A percentile compares a stretch with the other conserved stretches of the same genome.
These are phyloP conservation scores for Backusella liffmaniae DNA, from an alignment of 192 early-diverging fungal species.

Conservation along the genomic window DNA sequence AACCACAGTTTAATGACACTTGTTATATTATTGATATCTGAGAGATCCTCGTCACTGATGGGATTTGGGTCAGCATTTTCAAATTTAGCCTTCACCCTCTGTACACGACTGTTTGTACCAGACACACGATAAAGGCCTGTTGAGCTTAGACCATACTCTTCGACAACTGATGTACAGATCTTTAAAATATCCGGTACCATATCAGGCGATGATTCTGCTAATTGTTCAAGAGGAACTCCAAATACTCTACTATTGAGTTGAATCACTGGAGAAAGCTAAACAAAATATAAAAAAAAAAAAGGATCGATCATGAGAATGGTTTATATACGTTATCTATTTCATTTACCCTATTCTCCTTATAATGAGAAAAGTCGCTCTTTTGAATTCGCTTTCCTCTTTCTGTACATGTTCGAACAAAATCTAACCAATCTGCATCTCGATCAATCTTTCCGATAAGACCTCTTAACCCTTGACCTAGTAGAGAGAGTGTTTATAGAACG, in stretches of 20 bases:
- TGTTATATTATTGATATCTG: slow-evolving; percentile 83
- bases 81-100: slow-evolving; percentile 68
- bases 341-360: slow-evolving; percentile 40
- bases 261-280: not conserved
- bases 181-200: slow-evolving; percentile 76
- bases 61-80: slow-evolving; percentile 67
- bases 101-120: slow-evolving; percentile 72
- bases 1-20: slow-evolving; percentile 92
- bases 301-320: not conserved
- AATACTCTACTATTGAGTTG: slow-evolving; percentile 13
- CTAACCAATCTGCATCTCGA: slow-evolving; percentile 57
- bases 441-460: slow-evolving; percentile 58
- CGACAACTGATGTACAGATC: slow-evolving; percentile 81
- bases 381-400: slow-evolving; percentile 30
- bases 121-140: slow-evolving; percentile 90
- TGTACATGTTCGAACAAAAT: slow-evolving; percentile 44
- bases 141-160: slow-evolving; percentile 65
- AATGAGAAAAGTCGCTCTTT: slow-evolving; percentile 39
- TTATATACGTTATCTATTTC: no score
- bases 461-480: slow-evolving; percentile 36
- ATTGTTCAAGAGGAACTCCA: slow-evolving; percentile 59
- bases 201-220: slow-evolving; percentile 67
- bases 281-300: not conserved
- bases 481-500: not conserved
- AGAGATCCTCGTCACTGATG: slow-evolving; percentile 50